Percentiles rank a stretch among this genome's conserved stretches.
These are phyloP conservation scores for Globisporangium solare DNA, from an alignment of 352 stramenopile genomes.

Conservation along the genomic window DNA sequence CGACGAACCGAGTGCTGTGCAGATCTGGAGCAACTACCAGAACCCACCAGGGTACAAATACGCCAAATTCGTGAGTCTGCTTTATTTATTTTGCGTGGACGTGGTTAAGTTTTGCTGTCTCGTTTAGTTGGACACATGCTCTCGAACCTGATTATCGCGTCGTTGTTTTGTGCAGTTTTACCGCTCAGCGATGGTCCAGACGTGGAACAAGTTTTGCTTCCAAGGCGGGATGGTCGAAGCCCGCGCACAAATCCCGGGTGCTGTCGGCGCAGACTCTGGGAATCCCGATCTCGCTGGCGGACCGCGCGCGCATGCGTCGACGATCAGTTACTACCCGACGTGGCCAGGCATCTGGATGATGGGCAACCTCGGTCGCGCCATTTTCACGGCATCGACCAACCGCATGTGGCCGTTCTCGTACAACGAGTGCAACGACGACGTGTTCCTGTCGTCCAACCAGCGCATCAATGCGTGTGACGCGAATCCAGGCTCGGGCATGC, in stretches of 20 bases:
- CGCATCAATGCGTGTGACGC: conserved; percentile 76
- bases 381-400: conserved; percentile 60
- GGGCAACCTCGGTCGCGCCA: conserved; percentile 21
- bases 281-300: conserved; percentile 39
- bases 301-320: conserved; percentile 31
- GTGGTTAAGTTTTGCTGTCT: conserved; percentile 68
- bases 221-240: no score
- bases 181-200: conserved; percentile 82
- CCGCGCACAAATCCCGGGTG: conserved; percentile 79
- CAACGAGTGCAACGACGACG: conserved; percentile 72
- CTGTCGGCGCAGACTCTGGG: conserved; percentile 36
- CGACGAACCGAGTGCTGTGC: conserved; percentile 32
- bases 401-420: conserved; percentile 94
- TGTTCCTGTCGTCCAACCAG: conserved; percentile 31
- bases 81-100: no score
- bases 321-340: conserved; percentile 53
- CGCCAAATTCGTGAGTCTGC: conserved; percentile 28
- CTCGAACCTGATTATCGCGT: conserved; percentile 10
- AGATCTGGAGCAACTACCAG: conserved; percentile 59
- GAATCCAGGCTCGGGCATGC: conserved; percentile 80
- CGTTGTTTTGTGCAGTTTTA: conserved; percentile 63
- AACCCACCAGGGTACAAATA: conserved; percentile 43
- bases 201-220: conserved; percentile 34
- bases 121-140: conserved; percentile 41
- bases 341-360: conserved; percentile 95